Evolutionary conservation across 2,329 filamentous ascomycete species (phyloP), one percentile per base, ranked within the genome.

Genomic region (Ceratocystis ficicola): DNA sequence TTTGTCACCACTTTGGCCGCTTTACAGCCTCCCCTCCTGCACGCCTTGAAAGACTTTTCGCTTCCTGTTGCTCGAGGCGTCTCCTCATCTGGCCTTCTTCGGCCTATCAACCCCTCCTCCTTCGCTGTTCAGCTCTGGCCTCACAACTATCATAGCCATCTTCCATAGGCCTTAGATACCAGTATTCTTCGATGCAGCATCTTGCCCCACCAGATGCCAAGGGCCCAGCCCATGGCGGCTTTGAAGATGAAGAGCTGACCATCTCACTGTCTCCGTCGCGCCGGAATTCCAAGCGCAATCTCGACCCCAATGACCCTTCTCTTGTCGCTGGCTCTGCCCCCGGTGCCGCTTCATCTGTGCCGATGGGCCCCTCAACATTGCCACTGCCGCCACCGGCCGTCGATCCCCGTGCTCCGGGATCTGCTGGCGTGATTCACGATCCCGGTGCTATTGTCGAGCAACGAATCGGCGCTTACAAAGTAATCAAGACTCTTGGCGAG

Each of bases 401-500:
- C 67, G 68, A 72, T 68, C 69, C 72, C 70, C 73, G 68, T 70
- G 69, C 44, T 22, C 65, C 65, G 22, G 20, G 32, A 17, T 68
- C 66, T 6, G 20, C 44, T 10, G 52, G 52, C 15, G 15, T 59
- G 15, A 60, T 74, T 75, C 78, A 86, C 83, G 77, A 83, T 86
- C 69, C 66, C 2, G 66, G 62, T 22, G 36, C 57, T 36, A 65
- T 65, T n/a, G 64, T 65, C n/a, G 90, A 89, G 78, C 88, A 93
- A 78, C 86, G 93, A 70, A 86, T 97, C 72, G 91, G 91, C 70
- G 89, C 92, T 76, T 99, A 99, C 79, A 89, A 88, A 72, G 87
- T 96, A 66, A 81, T 96, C 71, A 87, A 86, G 74, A 96, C 93
- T 17, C 82, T 99, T 15, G 94, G 94, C 66, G 94, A 99, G 77